phyloP scores from a whole-genome alignment of 345 rosid genomes.

The Eutrema heterophyllum region DNA sequence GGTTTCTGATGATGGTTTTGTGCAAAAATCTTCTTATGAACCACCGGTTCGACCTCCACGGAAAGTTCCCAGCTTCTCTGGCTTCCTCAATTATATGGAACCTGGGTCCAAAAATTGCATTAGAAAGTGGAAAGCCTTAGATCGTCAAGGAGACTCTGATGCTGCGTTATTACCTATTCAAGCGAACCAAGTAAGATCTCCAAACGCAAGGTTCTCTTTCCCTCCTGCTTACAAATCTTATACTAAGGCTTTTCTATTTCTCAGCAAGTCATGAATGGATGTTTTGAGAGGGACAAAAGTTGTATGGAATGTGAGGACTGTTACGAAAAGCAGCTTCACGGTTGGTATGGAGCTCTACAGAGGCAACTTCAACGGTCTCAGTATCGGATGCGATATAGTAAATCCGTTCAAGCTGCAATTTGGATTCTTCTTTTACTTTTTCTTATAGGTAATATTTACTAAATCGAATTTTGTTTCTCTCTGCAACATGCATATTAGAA shows the following conservation, averaged over 20 bases:
- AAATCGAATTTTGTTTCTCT: neutral
- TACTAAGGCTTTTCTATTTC: neutral
- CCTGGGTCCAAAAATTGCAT: conserved; percentile 52
- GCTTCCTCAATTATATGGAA: conserved; percentile 55
- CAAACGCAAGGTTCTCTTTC: neutral
- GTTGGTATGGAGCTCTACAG: conserved; percentile 85
- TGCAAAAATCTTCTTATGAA: conserved; percentile 31
- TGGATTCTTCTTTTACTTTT: conserved; percentile 49
- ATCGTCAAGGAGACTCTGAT: conserved; percentile 54
- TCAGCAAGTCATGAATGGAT: conserved; percentile 49
- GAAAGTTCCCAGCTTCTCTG: conserved; percentile 65
- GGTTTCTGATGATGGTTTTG: conserved; percentile 38
- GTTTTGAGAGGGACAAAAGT: conserved; percentile 62
- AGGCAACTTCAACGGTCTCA: conserved; percentile 81
- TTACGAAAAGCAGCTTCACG: conserved; percentile 69
- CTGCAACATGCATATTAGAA: neutral
- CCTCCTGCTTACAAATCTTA: neutral
- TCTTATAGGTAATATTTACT: conserved; percentile 52
- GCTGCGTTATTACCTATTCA: conserved; percentile 45
- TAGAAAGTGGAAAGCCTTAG: conserved; percentile 63
- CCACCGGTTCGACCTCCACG: conserved; percentile 45
- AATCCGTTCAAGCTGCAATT: conserved; percentile 46
- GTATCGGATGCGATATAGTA: conserved; percentile 72
- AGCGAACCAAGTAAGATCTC: conserved; percentile 44
- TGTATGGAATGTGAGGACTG: conserved; percentile 66